phyloP scores from a whole-genome alignment of 345 rosid genomes.

The Sisymbrium altissimum region DNA sequence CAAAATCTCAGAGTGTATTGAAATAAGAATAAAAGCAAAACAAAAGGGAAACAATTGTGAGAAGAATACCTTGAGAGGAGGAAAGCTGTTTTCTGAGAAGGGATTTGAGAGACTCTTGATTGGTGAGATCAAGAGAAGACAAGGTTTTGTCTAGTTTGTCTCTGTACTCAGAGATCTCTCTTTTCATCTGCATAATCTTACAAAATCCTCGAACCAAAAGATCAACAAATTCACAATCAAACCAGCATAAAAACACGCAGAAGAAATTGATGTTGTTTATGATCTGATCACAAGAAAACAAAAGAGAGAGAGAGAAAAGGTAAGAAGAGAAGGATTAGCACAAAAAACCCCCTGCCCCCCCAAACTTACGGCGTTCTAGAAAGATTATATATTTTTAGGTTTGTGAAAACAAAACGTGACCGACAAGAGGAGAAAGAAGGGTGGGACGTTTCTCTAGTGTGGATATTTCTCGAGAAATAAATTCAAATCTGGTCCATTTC shows the following conservation, averaged over 20 bases:
- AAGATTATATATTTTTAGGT: neutral
- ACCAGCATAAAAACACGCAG: too few species aligned
- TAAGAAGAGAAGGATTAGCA: neutral
- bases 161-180: constrained; percentile 61
- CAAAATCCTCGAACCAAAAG: too few species aligned
- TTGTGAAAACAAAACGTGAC: constrained; percentile 20
- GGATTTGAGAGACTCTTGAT: constrained; percentile 47
- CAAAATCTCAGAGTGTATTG: neutral
- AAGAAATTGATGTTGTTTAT: neutral
- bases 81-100: constrained; percentile 59
- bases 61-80: constrained; percentile 48
- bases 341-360: neutral
- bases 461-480: neutral
- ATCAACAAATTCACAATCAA: too few species aligned
- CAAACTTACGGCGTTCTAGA: neutral
- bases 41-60: neutral
- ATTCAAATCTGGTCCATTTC: neutral
- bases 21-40: neutral
- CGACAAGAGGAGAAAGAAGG: constrained; percentile 39
- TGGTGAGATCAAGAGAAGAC: constrained; percentile 63
- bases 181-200: constrained; percentile 58
- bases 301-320: neutral
- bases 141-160: constrained; percentile 72
- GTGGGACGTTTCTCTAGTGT: neutral
- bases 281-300: neutral